phyloP scores from a whole-genome alignment of 1,284 basidiomycete species.

The Lentinus polychrous region DNA sequence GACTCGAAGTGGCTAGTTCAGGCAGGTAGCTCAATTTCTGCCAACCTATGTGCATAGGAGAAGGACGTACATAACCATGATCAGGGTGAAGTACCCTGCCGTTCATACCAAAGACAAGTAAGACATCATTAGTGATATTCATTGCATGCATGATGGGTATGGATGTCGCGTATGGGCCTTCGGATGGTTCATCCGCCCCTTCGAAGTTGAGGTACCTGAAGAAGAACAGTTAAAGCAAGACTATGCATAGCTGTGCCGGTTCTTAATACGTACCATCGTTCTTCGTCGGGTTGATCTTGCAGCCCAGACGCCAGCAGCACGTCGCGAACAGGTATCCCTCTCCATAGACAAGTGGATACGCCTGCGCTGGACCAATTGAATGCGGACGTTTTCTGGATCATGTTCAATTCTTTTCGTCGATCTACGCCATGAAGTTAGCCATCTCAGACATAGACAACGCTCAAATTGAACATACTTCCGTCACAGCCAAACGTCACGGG shows the following conservation, averaged over 20 bases:
- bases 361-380: slow-evolving; percentile 53
- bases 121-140: slow-evolving; percentile 49
- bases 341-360: background rate
- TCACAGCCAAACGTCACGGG: slow-evolving; percentile 67
- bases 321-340: slow-evolving; percentile 12
- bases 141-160: slow-evolving; percentile 45
- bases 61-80: slow-evolving; percentile 38
- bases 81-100: slow-evolving; percentile 53
- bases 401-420: slow-evolving; percentile 63
- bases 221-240: background rate
- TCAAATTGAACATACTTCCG: slow-evolving; percentile 29
- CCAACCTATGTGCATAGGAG: no score
- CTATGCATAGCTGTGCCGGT: background rate
- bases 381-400: slow-evolving; percentile 55
- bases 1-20: slow-evolving; percentile 36
- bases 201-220: slow-evolving; percentile 56
- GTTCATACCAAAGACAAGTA: slow-evolving; percentile 53
- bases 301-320: no score
- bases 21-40: no score
- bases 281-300: no score
- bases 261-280: background rate
- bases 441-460: no score
- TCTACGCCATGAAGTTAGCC: slow-evolving; percentile 17
- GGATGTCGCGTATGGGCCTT: slow-evolving; percentile 63
- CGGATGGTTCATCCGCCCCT: slow-evolving; percentile 52